Evolutionary conservation across 805 yeast genomes (phyloP).

Genomic region (Metschnikowia shivogae): DNA sequence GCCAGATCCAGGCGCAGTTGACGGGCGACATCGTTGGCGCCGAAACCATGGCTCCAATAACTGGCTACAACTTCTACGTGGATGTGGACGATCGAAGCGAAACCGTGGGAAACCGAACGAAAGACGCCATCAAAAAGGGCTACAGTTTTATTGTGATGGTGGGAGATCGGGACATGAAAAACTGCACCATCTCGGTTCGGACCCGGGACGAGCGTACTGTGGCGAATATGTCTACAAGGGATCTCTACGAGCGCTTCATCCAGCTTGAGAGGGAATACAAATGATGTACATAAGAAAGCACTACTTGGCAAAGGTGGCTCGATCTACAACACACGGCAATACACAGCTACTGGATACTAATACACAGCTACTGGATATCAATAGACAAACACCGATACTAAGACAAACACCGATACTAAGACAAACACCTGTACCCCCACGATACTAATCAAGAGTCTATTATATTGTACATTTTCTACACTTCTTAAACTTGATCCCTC

Average conservation of each 20-base stretch:
- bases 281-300: constrained; percentile 5
- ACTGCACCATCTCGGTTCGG: constrained; percentile 60
- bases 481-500: too few relatives aligned
- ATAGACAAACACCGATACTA: too few relatives aligned
- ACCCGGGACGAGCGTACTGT: constrained; percentile 47
- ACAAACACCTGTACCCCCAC: too few relatives aligned
- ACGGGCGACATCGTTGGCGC: constrained; percentile 38
- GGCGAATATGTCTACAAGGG: constrained; percentile 43
- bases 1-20: constrained; percentile 42
- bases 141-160: constrained; percentile 78
- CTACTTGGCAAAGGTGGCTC: too few relatives aligned
- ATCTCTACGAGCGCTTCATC: constrained; percentile 51
- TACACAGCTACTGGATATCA: too few relatives aligned
- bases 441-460: too few relatives aligned
- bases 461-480: too few relatives aligned
- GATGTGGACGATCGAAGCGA: constrained; percentile 74
- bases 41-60: constrained; percentile 48
- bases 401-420: too few relatives aligned
- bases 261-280: constrained; percentile 50
- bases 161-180: constrained; percentile 77
- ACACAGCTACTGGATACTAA: too few relatives aligned
- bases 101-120: constrained; percentile 75
- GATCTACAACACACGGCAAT: too few relatives aligned
- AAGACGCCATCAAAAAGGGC: constrained; percentile 70
- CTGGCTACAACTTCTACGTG: constrained; percentile 60